Percentiles rank a stretch among this genome's conserved stretches.
phyloP scores from a whole-genome alignment of 495 filamentous ascomycete genomes.

The Chaetomium tenue region DNA sequence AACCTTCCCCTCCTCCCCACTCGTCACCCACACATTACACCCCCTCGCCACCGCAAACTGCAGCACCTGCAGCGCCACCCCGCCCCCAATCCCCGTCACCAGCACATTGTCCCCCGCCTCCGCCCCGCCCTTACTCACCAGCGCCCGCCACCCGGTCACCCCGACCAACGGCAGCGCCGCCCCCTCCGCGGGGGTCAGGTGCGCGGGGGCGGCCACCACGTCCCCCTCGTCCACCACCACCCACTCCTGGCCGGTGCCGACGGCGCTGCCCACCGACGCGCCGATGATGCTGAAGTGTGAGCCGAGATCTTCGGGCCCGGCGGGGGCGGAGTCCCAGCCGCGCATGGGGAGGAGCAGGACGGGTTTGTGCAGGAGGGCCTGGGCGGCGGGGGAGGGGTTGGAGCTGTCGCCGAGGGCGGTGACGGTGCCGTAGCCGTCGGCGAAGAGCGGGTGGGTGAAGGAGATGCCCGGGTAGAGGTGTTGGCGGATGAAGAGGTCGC shows the following conservation, averaged over 20 bases:
- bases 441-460: conserved; percentile 70
- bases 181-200: conserved; percentile 68
- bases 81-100: conserved; percentile 77
- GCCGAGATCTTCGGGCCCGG: conserved; percentile 63
- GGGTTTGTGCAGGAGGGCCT: conserved; percentile 52
- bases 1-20: conserved; percentile 63
- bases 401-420: conserved; percentile 49
- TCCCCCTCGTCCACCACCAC: conserved; percentile 66
- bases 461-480: conserved; percentile 82
- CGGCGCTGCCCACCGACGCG: conserved; percentile 58
- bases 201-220: conserved; percentile 68
- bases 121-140: conserved; percentile 67
- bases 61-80: conserved; percentile 69
- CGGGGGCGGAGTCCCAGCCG: conserved; percentile 69
- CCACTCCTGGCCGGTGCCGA: conserved; percentile 71
- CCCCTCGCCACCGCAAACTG: conserved; percentile 67
- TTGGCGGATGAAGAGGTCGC: conserved; percentile 88
- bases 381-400: conserved; percentile 42
- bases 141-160: conserved; percentile 82
- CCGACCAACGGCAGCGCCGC: conserved; percentile 80
- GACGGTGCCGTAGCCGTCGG: conserved; percentile 78
- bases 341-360: conserved; percentile 71
- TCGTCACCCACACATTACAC: conserved; percentile 67
- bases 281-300: conserved; percentile 68
- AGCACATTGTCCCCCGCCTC: conserved; percentile 61